Evolutionary conservation across 768 basidiomycete genomes (phyloP).

Genomic region (Xanthoconium purpureum): DNA sequence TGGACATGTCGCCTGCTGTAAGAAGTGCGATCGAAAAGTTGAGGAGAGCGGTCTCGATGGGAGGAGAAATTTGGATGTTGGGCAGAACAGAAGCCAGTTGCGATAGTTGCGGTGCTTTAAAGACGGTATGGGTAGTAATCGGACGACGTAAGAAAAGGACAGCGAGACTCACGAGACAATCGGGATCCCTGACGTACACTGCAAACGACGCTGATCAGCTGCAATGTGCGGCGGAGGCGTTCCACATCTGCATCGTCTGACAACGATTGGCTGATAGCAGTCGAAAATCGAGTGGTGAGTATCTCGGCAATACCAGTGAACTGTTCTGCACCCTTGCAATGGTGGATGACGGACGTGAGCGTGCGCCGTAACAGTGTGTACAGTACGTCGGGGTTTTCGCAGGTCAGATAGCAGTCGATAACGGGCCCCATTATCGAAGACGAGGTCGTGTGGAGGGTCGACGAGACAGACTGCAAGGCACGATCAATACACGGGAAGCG

Average conservation of each 20-base stretch:
- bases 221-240: conserved; percentile 49
- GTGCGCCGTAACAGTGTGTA: conserved; percentile 64
- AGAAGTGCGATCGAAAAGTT: conserved; percentile 36
- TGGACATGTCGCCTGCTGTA: conserved; percentile 41
- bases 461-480: conserved; percentile 63
- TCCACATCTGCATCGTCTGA: conserved; percentile 30
- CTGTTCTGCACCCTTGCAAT: conserved; percentile 67
- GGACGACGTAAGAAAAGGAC: background rate
- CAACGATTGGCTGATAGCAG: conserved; percentile 1
- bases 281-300: conserved; percentile 42
- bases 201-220: conserved; percentile 53
- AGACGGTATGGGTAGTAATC: background rate
- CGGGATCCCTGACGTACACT: conserved; percentile 73
- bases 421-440: conserved; percentile 59
- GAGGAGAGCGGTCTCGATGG: conserved; percentile 32
- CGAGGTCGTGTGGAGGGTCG: conserved; percentile 76
- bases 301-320: conserved; percentile 57
- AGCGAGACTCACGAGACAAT: conserved; percentile 48
- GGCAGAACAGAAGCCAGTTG: conserved; percentile 33
- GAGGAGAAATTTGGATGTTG: conserved; percentile 25
- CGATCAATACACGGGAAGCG: background rate
- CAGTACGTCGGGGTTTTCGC: conserved; percentile 39
- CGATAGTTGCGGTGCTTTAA: conserved; percentile 36
- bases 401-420: conserved; percentile 51
- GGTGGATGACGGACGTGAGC: conserved; percentile 79